phyloP scores from a whole-genome alignment of 179 eudicot species.

The Sideroxylon spinosum region DNA sequence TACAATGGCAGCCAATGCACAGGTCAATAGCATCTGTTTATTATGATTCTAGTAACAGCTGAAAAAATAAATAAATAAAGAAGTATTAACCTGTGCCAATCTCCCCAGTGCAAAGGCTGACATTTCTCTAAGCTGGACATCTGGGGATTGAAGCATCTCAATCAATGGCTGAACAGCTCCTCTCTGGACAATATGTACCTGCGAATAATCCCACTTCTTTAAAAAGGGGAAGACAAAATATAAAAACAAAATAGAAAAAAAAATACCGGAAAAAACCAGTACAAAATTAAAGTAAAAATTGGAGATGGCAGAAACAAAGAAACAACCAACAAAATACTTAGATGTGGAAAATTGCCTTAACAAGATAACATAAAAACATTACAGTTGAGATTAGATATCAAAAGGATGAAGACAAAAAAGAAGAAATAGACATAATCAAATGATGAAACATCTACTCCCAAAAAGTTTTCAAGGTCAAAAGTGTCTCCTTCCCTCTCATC shows the following conservation, averaged over 20 bases:
- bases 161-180: conserved; percentile 89
- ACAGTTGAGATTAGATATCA: neutral
- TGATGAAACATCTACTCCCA: neutral
- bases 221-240: neutral
- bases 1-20: neutral
- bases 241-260: neutral
- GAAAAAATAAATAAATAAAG: conserved; percentile 1
- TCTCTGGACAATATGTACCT: conserved; percentile 97
- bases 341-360: neutral
- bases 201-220: conserved; percentile 18
- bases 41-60: neutral
- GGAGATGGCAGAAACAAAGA: conserved; percentile 7
- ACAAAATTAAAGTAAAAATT: neutral
- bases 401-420: neutral
- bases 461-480: neutral
- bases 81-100: conserved; percentile 67
- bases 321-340: neutral
- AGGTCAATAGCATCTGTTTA: neutral
- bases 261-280: neutral
- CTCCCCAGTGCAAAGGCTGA: conserved; percentile 97
- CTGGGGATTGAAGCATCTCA: conserved; percentile 81
- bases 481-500: neutral
- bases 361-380: neutral
- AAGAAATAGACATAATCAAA: neutral
- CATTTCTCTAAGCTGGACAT: conserved; percentile 84